phyloP scores from a whole-genome alignment of 1,284 basidiomycete species.

The Amylostereum chailletii region DNA sequence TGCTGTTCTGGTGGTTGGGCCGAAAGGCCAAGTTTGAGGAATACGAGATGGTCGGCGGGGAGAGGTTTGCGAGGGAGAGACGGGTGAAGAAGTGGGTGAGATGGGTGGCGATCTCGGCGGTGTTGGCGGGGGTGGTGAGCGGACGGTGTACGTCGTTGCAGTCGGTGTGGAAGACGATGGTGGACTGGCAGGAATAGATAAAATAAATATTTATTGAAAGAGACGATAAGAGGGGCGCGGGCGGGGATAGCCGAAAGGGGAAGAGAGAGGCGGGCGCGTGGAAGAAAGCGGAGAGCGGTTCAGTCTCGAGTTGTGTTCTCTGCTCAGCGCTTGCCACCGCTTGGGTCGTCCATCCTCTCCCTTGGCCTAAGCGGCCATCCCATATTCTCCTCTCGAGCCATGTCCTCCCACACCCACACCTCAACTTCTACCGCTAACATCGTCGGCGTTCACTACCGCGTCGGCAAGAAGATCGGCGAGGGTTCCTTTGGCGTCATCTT shows the following conservation, averaged over 20 bases:
- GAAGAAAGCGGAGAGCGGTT: too few species aligned
- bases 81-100: not conserved
- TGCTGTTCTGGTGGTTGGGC: constrained; percentile 40
- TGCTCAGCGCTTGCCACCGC: too few species aligned
- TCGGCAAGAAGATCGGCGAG: constrained; percentile 78
- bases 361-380: too few species aligned
- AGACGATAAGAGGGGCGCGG: too few species aligned
- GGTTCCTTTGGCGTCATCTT: constrained; percentile 97
- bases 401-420: constrained; percentile 30
- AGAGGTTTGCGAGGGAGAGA: constrained; percentile 16
- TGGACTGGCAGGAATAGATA: too few species aligned
- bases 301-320: too few species aligned
- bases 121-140: not conserved
- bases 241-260: too few species aligned
- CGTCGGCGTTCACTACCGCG: constrained; percentile 78
- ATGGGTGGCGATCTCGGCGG: not conserved
- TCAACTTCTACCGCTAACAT: constrained; percentile 44
- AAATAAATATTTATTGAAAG: too few species aligned
- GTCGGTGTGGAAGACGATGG: too few species aligned
- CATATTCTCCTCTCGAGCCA: constrained; percentile 13
- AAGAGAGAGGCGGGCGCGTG: too few species aligned
- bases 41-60: constrained; percentile 28
- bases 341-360: too few species aligned
- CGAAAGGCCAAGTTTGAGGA: constrained; percentile 29
- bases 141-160: too few species aligned